Conservation (phyloP, 371 early-diverging fungal species). For the Actinomucor elegans region DNA sequence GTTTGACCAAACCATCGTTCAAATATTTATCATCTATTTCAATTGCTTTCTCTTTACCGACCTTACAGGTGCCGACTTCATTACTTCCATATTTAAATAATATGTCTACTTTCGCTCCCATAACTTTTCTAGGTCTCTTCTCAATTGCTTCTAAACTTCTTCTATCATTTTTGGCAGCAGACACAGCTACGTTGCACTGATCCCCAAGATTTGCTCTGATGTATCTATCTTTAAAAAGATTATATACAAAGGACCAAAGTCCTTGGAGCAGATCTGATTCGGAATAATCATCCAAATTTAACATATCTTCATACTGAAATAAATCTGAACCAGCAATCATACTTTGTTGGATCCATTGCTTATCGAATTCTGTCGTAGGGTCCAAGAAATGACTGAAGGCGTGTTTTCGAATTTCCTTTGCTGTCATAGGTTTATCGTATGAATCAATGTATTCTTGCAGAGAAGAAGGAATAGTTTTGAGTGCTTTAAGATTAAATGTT, state of each 20-base stretch:
- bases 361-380: too few species aligned
- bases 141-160: conserved; percentile 1
- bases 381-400: too few species aligned
- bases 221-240: background rate
- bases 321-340: conserved; percentile 2
- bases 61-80: conserved; percentile 12
- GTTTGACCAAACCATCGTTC: conserved; percentile 2
- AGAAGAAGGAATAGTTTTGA: background rate
- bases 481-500: background rate
- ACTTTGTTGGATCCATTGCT: conserved; percentile 6
- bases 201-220: conserved; percentile 7
- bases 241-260: conserved; percentile 16
- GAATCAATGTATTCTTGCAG: conserved; percentile 3
- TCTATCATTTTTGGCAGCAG: background rate
- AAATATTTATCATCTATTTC: conserved; percentile 15
- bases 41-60: background rate
- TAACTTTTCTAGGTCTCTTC: conserved; percentile 7
- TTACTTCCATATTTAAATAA: background rate
- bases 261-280: conserved; percentile 4
- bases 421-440: conserved; percentile 5
- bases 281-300: conserved; percentile 3
- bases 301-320: background rate
- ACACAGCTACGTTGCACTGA: background rate
- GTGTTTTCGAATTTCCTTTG: too few species aligned
- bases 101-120: conserved; percentile 7